Base-by-base conservation (phyloP, 1,139 yeast species). In the Yamadazyma sp. region DNA sequence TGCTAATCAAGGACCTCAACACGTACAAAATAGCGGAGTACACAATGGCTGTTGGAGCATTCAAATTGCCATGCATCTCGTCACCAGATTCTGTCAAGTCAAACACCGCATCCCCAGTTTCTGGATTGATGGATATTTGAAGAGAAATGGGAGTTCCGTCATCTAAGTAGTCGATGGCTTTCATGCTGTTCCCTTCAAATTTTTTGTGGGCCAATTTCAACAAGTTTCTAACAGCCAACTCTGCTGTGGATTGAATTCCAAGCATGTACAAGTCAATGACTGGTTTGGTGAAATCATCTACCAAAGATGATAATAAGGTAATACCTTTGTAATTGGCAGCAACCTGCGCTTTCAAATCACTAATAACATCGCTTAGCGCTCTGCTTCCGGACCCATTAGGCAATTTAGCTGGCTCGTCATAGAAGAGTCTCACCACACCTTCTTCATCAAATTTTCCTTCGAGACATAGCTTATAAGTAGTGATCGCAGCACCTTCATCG, bases 11-110 rank as follows among this genome's bases (percentile, higher is more conserved):
- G 28, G 88, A 81, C 47, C 96, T 68, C 48, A 87, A 64, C 36
- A 87, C 88, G 58, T 87, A 87, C 35, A 87, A 66, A 37, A 87
- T 82, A 1, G 95, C 92, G n/a, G 92, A 83, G 51, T 79, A 77
- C 6, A 92, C 78, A 46, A 87, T 85, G 0, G 95, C 89, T 43
- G 73, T 74, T 2, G 68, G 75, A 2, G 74, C 73, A 52, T 70
- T 70, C 54, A 70, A 62, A 39, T 69, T 69, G 7, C 75, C 75
- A 47, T 69, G 62, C 39, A 69, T 60, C 44, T 70, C 73, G 45
- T 69, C 72, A 3, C 76, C 76, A 10, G 71, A 62, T 30, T 58
- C 65, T 11, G 62, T 61, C 45, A 70, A 69, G 42, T 70, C 76
- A 53, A 70, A 70, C 9, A 59, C 60, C 1, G 75, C 70, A 32